phyloP scores from a whole-genome alignment of 441 rosid genomes.

The Manihot esculenta region DNA sequence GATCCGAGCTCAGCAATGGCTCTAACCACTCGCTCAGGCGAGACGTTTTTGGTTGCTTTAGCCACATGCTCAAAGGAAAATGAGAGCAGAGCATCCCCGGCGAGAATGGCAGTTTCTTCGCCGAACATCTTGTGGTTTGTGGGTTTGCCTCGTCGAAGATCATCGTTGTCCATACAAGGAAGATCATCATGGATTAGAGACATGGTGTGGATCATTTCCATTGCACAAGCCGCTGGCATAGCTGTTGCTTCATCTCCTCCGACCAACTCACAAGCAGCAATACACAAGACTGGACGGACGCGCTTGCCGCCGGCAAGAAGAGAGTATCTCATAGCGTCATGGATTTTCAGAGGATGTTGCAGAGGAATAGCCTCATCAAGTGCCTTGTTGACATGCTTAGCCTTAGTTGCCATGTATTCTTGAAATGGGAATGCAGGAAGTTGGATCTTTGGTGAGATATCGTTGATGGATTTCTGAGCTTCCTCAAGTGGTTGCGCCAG shows the following conservation, averaged over 20 bases:
- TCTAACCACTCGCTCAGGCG: constrained; percentile 44
- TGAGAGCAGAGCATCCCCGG: constrained; percentile 82
- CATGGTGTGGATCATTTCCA: constrained; percentile 92
- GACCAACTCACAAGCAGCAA: constrained; percentile 79
- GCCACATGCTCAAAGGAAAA: constrained; percentile 74
- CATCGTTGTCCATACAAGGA: constrained; percentile 91
- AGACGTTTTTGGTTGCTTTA: constrained; percentile 39
- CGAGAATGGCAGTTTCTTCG: constrained; percentile 71
- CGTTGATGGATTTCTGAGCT: neutral
- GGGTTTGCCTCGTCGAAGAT: constrained; percentile 75
- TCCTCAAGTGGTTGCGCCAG: neutral
- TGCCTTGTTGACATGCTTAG: constrained; percentile 57
- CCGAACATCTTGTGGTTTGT: constrained; percentile 73
- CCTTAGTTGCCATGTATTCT: constrained; percentile 54
- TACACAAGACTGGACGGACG: constrained; percentile 69
- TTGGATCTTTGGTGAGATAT: constrained; percentile 4
- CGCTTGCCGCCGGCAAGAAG: constrained; percentile 84
- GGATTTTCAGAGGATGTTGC: constrained; percentile 64
- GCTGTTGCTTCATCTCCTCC: constrained; percentile 62
- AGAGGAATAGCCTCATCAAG: constrained; percentile 61
- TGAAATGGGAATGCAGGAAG: constrained; percentile 34
- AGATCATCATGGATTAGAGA: constrained; percentile 84
- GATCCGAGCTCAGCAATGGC: constrained; percentile 65
- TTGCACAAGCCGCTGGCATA: constrained; percentile 80
- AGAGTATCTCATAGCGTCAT: constrained; percentile 89